Percentiles rank a stretch among this genome's conserved stretches.
These are phyloP conservation scores for Lasiodiplodia sp. DNA, from an alignment of 2,329 filamentous ascomycete species.

Conservation along the genomic window DNA sequence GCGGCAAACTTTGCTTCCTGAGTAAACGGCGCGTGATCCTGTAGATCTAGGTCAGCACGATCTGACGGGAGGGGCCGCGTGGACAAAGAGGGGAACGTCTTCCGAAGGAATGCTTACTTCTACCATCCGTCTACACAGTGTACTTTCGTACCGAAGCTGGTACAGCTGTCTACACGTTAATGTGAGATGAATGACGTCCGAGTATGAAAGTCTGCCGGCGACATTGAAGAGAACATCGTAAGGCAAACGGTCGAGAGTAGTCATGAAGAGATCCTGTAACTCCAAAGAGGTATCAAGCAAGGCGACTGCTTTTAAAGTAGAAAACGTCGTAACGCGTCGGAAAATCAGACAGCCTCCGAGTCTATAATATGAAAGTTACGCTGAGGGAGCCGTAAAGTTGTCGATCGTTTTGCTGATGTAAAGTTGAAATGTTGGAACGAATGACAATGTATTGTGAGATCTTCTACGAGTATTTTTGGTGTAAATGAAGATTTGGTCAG, in stretches of 20 bases:
- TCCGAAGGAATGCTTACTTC: conserved; percentile 56
- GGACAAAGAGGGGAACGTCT: not conserved
- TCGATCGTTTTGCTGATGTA: not conserved
- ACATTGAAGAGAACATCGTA: conserved; percentile 71
- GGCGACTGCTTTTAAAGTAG: not conserved
- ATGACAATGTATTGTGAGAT: conserved; percentile 9
- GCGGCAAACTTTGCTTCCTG: conserved; percentile 54
- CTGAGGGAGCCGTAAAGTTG: too few species aligned
- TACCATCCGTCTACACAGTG: conserved; percentile 64
- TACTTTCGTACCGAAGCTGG: conserved; percentile 60
- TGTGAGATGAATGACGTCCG: conserved; percentile 57
- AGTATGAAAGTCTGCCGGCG: conserved; percentile 41
- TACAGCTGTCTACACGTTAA: conserved; percentile 61
- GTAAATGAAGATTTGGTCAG: conserved; percentile 1
- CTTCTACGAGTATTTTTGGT: conserved; percentile 21
- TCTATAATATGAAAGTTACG: not conserved
- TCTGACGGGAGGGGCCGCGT: conserved; percentile 4
- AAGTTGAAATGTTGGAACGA: not conserved
- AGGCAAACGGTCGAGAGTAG: conserved; percentile 58
- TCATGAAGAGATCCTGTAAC: conserved; percentile 35
- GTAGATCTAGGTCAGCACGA: conserved; percentile 31
- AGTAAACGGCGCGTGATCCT: conserved; percentile 54
- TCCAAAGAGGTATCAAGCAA: not conserved
- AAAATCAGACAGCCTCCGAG: not conserved
- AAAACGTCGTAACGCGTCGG: not conserved